These are phyloP conservation scores for Fusarium avenaceum DNA, from an alignment of 2,329 filamentous ascomycete species.

Conservation along the genomic window DNA sequence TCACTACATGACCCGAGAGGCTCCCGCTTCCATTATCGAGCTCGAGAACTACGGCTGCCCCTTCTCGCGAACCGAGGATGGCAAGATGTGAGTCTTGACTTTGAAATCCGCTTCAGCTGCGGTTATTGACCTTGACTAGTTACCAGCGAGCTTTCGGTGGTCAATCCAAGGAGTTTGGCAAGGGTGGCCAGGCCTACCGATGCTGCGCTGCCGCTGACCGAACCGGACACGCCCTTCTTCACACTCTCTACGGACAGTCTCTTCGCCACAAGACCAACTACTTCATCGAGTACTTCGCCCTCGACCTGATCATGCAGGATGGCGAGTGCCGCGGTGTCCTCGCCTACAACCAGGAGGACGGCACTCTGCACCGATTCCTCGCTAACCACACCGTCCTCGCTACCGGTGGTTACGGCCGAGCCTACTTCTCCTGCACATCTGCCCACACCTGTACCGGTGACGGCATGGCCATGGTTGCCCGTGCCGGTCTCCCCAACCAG, in stretches of 20 bases:
- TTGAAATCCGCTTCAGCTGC: neutral
- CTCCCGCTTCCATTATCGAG: constrained; percentile 90
- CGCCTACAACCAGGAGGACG: constrained; percentile 98
- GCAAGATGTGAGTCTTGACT: constrained; percentile 78
- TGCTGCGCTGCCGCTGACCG: constrained; percentile 96
- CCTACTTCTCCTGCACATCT: constrained; percentile 98
- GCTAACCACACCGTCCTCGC: constrained; percentile 97
- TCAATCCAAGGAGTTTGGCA: constrained; percentile 93
- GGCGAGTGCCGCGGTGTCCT: constrained; percentile 96
- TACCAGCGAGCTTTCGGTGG: constrained; percentile 99
- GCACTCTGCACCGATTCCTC: constrained; percentile 95
- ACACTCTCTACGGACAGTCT: constrained; percentile 98
- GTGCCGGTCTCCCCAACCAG: constrained; percentile 97
- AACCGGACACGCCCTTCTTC: constrained; percentile 96
- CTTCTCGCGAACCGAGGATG: constrained; percentile 95
- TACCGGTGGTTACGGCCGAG: constrained; percentile 96
- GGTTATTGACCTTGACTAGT: constrained; percentile 58
- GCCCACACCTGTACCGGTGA: constrained; percentile 99
- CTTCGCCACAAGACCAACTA: constrained; percentile 99
- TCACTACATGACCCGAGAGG: constrained; percentile 98
- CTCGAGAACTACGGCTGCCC: constrained; percentile 98
- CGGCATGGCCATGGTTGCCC: constrained; percentile 99
- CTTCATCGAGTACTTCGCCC: constrained; percentile 99
- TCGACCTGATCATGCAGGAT: constrained; percentile 97
- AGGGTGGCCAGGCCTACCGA: constrained; percentile 97